A percentile compares a stretch with the other conserved stretches of the same genome.
Evolutionary conservation across 75 land plant species (phyloP).

Genomic region (Chamaecyparis obtusa): DNA sequence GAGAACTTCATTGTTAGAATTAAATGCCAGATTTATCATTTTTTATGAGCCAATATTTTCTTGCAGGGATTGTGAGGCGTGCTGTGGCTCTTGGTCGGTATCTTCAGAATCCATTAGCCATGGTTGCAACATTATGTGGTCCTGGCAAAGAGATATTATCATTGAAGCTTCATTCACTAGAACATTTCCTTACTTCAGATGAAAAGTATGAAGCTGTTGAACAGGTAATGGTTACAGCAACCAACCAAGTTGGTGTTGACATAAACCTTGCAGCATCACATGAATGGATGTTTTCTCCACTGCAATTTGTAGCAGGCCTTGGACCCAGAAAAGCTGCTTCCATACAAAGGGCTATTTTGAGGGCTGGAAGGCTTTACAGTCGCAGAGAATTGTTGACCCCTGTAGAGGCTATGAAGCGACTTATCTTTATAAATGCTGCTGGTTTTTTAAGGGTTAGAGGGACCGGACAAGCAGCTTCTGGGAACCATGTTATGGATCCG

Average conservation of each 20-base stretch:
- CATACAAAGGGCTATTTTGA: constrained; percentile 70
- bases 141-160: constrained; percentile 86
- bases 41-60: not conserved
- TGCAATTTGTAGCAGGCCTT: constrained; percentile 91
- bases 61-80: constrained; percentile 84
- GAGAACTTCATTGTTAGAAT: not conserved
- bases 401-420: constrained; percentile 58
- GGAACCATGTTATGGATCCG: constrained; percentile 70
- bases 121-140: constrained; percentile 94
- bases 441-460: constrained; percentile 88
- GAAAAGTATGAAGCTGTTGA: constrained; percentile 86
- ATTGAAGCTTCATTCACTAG: constrained; percentile 69
- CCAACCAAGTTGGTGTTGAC: constrained; percentile 92
- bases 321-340: constrained; percentile 93
- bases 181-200: constrained; percentile 70
- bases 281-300: constrained; percentile 93
- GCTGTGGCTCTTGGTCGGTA: constrained; percentile 93
- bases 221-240: constrained; percentile 84
- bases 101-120: constrained; percentile 93
- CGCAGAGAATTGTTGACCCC: constrained; percentile 68
- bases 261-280: constrained; percentile 84
- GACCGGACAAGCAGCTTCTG: constrained; percentile 76
- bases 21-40: no score
- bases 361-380: constrained; percentile 67
- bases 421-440: constrained; percentile 80